Evolutionary conservation across 352 stramenopile genomes (phyloP), one percentile per base, ranked within the genome.

Genomic region (Globisporangium barbulae): DNA sequence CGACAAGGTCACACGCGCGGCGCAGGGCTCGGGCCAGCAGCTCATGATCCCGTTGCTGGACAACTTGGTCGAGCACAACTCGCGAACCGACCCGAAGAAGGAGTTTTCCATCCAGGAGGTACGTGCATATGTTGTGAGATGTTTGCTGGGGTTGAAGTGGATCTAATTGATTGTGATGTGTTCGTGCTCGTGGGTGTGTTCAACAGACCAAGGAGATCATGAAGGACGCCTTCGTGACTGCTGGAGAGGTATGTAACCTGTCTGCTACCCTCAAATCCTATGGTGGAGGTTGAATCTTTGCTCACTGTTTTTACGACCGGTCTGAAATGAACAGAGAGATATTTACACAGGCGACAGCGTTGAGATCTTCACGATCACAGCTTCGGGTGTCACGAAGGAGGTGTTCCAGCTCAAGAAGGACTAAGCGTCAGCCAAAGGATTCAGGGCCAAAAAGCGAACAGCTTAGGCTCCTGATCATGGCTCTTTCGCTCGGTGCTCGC

Each of bases 271-370:
- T 28, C 25, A 28, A 28, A 28, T 28, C 25, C 25, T 28, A 28
- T 28, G 2, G 2, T 28, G 25, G 25, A 28, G 25, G 25, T 28
- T 28, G 2, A 28, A 28, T 28, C 25, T 28, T 1, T 28, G 25
- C 25, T 28, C 25, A 28, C 25, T 28, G 25, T 28, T 28, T 28
- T 28, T 28, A 28, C 25, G 25, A 28, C 25, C 2, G 25, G 25
- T n/a, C 63, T 58, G 12, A 33, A n/a, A 35, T 15, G 15, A 15
- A 53, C 68, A 90, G 85, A 89, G 98, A 72, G 97, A 99, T 91
- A 99, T 99, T 87, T 99, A 99, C 85, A 99, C 96, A 41, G 97
- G 97, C 68, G 97, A 99, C 83, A 89, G 86, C 53, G 89, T 99
- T 59, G 96, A 99, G 75, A 99, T 99, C 75, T 90, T 97, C 70